Base-by-base conservation (phyloP, 805 yeast genomes). In the Blastobotrys peoriensis region DNA sequence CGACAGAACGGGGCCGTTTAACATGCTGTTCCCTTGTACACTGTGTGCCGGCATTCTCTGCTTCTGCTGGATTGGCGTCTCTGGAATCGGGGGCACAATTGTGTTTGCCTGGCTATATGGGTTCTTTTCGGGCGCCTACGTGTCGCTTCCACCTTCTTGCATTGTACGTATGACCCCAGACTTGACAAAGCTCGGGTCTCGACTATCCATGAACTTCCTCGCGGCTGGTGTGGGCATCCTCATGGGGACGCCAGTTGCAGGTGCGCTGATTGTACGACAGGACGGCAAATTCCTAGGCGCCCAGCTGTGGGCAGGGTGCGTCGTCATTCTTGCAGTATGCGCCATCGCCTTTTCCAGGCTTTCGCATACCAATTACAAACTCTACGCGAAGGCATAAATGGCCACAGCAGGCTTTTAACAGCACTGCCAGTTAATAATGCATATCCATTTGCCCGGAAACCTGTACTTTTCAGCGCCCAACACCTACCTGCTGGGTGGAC, bases 191-290 rank as follows among this genome's bases (percentile, higher is more conserved):
- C 40, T 58, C 1, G 63, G 66, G 3, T 51, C 60, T 1, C 49
- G 65, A 18, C 81, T 86, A 85, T 86, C 86, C 2, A 45, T 78
- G 34, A 74, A 86, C 1, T 67, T 85, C 27, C 67, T 73, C n/a
- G 50, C 70, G 5, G 80, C 81, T 27, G 74, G 89, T 0, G 68
- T 74, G 52, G 77, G 74, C 3, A 39, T 55, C 15, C 45, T 62
- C 5, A 48, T 49, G 4, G 65, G 65, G 2, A 41, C 57, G 20
- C 65, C 65, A 13, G 51, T 60, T 15, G 63, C 60, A 2, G 65
- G 65, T 4, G 59, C 60, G 1, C 47, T 61, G 9, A 36, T 56
- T 5, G 45, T 45, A 22, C 22, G 28, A 3, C 36, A 38, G 20
- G 35, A 47, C 13, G 56, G 58, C 8, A 44, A 45, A n/a, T 54